Evolutionary conservation across 345 rosid genomes (phyloP).

Genomic region (Rhodamnia argentea): DNA sequence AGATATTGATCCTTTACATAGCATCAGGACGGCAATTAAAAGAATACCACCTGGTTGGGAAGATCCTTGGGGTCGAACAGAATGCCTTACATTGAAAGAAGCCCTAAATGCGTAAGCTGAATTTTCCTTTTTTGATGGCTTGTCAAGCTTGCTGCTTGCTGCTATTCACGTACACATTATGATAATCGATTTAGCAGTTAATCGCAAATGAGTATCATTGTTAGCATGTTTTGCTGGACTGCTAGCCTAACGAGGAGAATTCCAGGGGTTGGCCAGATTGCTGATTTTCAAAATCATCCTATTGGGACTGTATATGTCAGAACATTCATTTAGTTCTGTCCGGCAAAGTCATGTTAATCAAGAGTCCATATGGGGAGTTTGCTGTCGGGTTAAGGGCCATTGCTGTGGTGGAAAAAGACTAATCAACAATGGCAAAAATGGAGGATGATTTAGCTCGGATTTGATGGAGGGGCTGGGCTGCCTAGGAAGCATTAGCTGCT

Average conservation of each 20-base stretch:
- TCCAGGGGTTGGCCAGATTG: neutral
- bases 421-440: neutral
- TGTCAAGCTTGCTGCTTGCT: neutral
- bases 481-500: neutral
- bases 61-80: conserved; percentile 66
- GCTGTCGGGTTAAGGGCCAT: neutral
- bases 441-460: neutral
- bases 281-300: neutral
- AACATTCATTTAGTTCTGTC: neutral
- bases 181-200: neutral
- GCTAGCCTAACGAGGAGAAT: neutral
- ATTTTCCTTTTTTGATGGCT: neutral
- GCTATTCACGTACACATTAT: neutral
- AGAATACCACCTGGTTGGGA: conserved; percentile 68
- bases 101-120: conserved; percentile 58
- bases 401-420: neutral
- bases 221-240: neutral
- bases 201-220: neutral
- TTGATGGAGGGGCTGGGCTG: neutral
- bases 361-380: neutral
- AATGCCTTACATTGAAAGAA: conserved; percentile 52
- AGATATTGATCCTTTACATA: conserved; percentile 54
- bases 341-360: neutral
- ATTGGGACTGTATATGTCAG: neutral
- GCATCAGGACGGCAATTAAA: conserved; percentile 64